Evolutionary conservation across 1,284 basidiomycete genomes (phyloP).

Genomic region (Lignosus rhinocerotis): DNA sequence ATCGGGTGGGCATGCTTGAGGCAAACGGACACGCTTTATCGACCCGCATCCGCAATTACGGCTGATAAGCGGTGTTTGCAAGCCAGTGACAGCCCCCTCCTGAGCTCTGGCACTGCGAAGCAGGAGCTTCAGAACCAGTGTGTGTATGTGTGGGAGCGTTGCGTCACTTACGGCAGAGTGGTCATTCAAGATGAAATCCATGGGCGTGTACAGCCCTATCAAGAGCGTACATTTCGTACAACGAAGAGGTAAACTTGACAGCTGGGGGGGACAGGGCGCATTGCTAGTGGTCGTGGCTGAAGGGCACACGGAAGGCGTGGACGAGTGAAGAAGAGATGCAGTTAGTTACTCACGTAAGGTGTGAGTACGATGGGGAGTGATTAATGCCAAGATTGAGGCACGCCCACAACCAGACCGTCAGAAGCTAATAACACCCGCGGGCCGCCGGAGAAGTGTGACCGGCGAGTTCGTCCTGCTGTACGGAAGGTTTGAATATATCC

Average conservation of each 20-base stretch:
- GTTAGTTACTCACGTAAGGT: slow-evolving; percentile 1
- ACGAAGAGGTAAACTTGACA: not conserved
- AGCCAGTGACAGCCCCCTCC: not conserved
- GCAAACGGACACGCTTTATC: not conserved
- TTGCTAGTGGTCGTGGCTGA: not conserved
- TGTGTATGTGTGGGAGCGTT: not conserved
- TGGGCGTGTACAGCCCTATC: not conserved
- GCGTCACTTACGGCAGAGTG: slow-evolving; percentile 7
- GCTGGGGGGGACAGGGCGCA: not conserved
- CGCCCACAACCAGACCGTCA: not conserved
- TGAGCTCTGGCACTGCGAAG: not conserved
- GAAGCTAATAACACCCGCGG: not conserved
- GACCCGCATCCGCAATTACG: not conserved
- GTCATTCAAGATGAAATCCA: not conserved
- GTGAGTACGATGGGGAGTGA: not conserved
- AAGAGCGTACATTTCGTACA: not conserved
- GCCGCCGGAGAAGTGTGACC: not conserved
- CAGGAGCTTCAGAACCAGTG: not conserved
- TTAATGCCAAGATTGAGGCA: not conserved
- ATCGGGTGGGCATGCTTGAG: slow-evolving; percentile 4
- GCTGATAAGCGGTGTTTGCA: slow-evolving; percentile 2
- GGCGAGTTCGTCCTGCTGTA: not conserved
- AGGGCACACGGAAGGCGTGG: not conserved
- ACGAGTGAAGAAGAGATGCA: not conserved
- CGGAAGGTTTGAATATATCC: not conserved